These are phyloP conservation scores for Cryphonectria naterciae DNA, from an alignment of 2,329 filamentous ascomycete genomes.

Conservation along the genomic window DNA sequence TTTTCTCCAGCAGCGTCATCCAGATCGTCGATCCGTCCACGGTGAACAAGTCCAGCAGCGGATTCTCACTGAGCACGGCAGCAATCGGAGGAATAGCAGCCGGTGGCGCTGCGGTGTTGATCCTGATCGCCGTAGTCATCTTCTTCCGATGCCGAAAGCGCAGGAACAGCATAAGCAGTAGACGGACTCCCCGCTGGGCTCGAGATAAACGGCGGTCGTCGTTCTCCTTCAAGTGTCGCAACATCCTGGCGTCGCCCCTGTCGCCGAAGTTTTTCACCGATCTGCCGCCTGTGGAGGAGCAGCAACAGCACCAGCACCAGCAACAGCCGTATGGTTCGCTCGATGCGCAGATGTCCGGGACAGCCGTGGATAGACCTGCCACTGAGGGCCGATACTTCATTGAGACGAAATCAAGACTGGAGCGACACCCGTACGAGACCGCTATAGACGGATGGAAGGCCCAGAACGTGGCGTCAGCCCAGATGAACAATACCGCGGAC, in stretches of 20 bases:
- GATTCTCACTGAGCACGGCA: conserved; percentile 17
- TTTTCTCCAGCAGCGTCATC: conserved; percentile 45
- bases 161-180: conserved; percentile 40
- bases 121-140: conserved; percentile 43
- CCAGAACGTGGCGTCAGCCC: conserved; percentile 5
- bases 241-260: conserved; percentile 44
- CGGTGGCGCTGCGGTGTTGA: conserved; percentile 43
- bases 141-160: conserved; percentile 53
- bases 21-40: conserved; percentile 19
- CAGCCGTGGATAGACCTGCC: not conserved
- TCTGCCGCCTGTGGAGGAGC: conserved; percentile 15
- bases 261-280: conserved; percentile 43
- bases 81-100: conserved; percentile 50
- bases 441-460: conserved; percentile 6
- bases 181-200: conserved; percentile 36
- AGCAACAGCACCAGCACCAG: not conserved
- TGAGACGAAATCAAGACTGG: conserved; percentile 20
- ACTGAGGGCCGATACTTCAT: conserved; percentile 17
- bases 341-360: conserved; percentile 26
- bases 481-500: not conserved
- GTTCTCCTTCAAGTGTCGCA: conserved; percentile 57
- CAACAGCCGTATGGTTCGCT: conserved; percentile 34
- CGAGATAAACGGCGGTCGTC: conserved; percentile 47
- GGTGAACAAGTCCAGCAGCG: not conserved
- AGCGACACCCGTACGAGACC: conserved; percentile 19